Percentiles rank a stretch among this genome's conserved stretches.
phyloP scores from a whole-genome alignment of 2,329 filamentous ascomycete species.

The Cladophialophora exuberans region DNA sequence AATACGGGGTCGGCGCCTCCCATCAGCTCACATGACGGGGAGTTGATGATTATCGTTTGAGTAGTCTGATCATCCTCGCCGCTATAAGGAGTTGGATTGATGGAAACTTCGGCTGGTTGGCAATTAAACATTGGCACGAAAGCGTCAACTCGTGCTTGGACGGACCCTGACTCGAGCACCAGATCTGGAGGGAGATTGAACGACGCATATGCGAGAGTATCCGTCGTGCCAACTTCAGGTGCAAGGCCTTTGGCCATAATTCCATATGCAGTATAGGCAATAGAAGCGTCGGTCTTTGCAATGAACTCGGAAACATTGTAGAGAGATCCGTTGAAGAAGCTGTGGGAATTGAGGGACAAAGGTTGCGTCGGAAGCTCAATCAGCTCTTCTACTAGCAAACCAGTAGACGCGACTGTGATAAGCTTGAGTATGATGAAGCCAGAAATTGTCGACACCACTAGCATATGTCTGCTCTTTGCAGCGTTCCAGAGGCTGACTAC shows the following conservation, averaged over 20 bases:
- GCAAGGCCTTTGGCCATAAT: constrained; percentile 14
- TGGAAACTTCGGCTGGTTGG: constrained; percentile 13
- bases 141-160: constrained; percentile 12
- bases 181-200: background rate
- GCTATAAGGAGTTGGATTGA: constrained; percentile 17
- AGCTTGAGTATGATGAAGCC: constrained; percentile 37
- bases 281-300: constrained; percentile 16
- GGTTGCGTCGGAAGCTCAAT: background rate
- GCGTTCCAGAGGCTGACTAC: constrained; percentile 33
- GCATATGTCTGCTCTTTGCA: constrained; percentile 34
- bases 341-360: background rate
- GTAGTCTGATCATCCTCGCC: constrained; percentile 17
- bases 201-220: constrained; percentile 14
- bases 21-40: too few relatives aligned
- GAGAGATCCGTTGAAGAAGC: constrained; percentile 21
- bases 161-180: background rate
- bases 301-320: constrained; percentile 7
- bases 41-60: constrained; percentile 9
- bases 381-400: constrained; percentile 36
- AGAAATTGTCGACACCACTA: constrained; percentile 32
- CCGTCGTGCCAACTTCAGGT: constrained; percentile 3
- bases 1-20: constrained; percentile 7
- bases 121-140: constrained; percentile 25
- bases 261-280: constrained; percentile 26
- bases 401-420: constrained; percentile 33